These are phyloP conservation scores for Crithidia expoeki DNA, from an alignment of 208 protist genomes.

Conservation along the genomic window DNA sequence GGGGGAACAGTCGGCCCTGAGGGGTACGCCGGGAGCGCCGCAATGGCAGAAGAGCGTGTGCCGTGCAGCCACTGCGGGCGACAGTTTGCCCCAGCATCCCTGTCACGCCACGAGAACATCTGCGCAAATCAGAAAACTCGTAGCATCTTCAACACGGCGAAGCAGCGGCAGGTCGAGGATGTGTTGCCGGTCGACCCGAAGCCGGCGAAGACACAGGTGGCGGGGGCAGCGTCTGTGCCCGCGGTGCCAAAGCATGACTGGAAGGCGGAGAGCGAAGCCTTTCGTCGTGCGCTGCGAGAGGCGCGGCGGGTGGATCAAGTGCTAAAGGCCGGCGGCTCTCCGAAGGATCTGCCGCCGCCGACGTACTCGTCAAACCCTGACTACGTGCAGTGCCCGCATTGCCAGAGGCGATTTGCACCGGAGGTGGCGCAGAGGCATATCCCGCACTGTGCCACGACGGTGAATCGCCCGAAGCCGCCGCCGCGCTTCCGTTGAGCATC, in stretches of 20 bases:
- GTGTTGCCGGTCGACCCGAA: constrained; percentile 1
- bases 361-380: constrained; percentile 87
- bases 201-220: constrained; percentile 1
- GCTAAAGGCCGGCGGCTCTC: constrained; percentile 73
- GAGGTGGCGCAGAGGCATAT: constrained; percentile 88
- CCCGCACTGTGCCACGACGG: constrained; percentile 78
- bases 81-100: constrained; percentile 70
- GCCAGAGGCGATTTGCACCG: constrained; percentile 79
- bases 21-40: not conserved
- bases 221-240: not conserved
- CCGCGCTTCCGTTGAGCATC: constrained; percentile 49
- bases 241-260: constrained; percentile 73
- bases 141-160: constrained; percentile 79
- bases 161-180: constrained; percentile 50
- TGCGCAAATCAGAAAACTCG: constrained; percentile 69
- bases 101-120: constrained; percentile 68
- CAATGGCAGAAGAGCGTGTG: constrained; percentile 26
- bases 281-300: constrained; percentile 75
- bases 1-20: no score
- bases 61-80: constrained; percentile 80
- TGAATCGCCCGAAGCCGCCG: constrained; percentile 85
- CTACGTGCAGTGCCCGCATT: constrained; percentile 89
- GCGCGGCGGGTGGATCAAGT: constrained; percentile 80
- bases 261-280: constrained; percentile 81
- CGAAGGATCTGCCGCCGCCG: constrained; percentile 82